Evolutionary conservation across 371 early-diverging fungal species (phyloP).

Genomic region (Haplosporangium sp.): DNA sequence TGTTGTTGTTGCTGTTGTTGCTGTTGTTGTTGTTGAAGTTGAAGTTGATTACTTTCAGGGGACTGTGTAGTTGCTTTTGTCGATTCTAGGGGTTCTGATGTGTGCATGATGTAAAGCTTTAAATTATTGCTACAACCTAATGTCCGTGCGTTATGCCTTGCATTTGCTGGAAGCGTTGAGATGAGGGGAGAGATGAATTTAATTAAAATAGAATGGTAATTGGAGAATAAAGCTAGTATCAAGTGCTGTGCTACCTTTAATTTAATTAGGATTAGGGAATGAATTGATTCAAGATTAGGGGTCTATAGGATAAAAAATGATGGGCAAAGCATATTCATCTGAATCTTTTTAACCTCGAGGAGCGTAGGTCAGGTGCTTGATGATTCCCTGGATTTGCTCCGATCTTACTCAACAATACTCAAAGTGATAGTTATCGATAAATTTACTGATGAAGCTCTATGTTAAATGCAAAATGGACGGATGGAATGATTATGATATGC

Average conservation of each 20-base stretch:
- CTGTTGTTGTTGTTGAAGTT: neutral
- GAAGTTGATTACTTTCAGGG: neutral
- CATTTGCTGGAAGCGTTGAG: neutral
- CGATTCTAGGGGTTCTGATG: neutral
- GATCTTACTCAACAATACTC: no score
- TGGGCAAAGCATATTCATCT: neutral
- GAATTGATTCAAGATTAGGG: neutral
- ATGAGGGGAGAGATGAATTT: no score
- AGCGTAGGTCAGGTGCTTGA: neutral
- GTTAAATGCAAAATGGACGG: neutral
- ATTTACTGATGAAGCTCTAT: constrained; percentile 1
- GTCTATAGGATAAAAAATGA: neutral
- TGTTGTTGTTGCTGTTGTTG: constrained; percentile 8
- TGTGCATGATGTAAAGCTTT: neutral
- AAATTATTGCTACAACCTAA: neutral
- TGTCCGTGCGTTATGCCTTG: neutral
- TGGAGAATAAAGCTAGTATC: neutral
- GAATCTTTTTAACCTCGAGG: neutral
- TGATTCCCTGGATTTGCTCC: no score
- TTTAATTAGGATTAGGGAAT: neutral
- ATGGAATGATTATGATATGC: neutral
- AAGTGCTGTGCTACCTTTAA: no score
- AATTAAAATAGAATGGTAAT: neutral
- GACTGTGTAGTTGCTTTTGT: constrained; percentile 4
- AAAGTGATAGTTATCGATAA: neutral